These are phyloP conservation scores for Gossypium sturtianum DNA, from an alignment of 345 rosid species.

Conservation along the genomic window DNA sequence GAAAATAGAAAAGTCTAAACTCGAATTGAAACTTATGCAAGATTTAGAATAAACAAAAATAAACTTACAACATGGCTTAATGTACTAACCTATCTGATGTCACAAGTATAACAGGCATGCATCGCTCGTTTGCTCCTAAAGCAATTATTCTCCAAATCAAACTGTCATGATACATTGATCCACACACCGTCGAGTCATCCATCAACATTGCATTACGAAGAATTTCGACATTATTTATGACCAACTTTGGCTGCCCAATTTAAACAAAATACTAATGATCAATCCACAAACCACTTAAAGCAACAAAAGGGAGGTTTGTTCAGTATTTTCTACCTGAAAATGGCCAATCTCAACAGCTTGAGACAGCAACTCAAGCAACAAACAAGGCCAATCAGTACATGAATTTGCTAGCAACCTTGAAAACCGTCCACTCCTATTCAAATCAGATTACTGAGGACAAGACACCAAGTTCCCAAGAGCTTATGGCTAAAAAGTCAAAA, in stretches of 20 bases:
- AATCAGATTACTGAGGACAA: too few relatives aligned
- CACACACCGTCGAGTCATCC: constrained; percentile 55
- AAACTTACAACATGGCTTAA: constrained; percentile 9
- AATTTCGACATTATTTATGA: constrained; percentile 87
- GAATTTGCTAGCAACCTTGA: constrained; percentile 83
- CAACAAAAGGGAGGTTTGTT: background rate
- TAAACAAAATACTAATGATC: constrained; percentile 10
- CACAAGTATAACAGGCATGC: constrained; percentile 71
- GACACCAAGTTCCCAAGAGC: too few relatives aligned
- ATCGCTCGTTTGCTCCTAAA: constrained; percentile 73
- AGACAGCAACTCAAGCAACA: constrained; percentile 86
- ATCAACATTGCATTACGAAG: constrained; percentile 57
- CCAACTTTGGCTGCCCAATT: constrained; percentile 84
- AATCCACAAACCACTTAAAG: background rate
- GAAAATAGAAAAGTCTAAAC: background rate
- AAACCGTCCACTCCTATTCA: constrained; percentile 65
- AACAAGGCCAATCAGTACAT: constrained; percentile 84
- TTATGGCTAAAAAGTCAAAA: too few relatives aligned
- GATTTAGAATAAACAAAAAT: constrained; percentile 4
- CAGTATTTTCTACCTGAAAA: constrained; percentile 55
- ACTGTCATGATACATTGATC: constrained; percentile 84
- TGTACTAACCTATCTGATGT: constrained; percentile 78
- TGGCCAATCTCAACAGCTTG: constrained; percentile 82
- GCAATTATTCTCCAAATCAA: constrained; percentile 86
- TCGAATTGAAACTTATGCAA: background rate